Evolutionary conservation across 345 rosid species (phyloP).

Genomic region (Microcos paniculata): DNA sequence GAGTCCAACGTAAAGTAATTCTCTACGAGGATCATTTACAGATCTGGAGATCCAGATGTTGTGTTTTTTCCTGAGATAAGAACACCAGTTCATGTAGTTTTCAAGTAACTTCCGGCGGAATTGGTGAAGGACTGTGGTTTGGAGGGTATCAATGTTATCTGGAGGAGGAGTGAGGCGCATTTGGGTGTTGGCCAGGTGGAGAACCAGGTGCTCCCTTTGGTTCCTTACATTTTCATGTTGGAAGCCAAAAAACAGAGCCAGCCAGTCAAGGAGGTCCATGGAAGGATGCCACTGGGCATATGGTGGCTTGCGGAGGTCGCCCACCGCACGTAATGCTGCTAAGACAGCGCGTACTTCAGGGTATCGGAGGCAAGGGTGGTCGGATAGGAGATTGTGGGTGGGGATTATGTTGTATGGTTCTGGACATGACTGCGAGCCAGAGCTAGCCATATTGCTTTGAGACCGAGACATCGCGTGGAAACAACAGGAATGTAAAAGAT

Average conservation of each 20-base stretch:
- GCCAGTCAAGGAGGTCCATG: constrained; percentile 90
- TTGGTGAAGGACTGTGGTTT: constrained; percentile 55
- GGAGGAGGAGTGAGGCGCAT: constrained; percentile 94
- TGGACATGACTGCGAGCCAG: constrained; percentile 25
- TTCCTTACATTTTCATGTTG: constrained; percentile 79
- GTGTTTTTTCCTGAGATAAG: constrained; percentile 65
- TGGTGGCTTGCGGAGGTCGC: constrained; percentile 76
- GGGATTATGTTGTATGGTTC: constrained; percentile 82
- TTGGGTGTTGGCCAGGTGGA: constrained; percentile 89
- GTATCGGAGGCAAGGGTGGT: constrained; percentile 83
- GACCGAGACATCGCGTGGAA: constrained; percentile 33
- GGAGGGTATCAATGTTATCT: constrained; percentile 75
- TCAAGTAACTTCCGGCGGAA: constrained; percentile 66
- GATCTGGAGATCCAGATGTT: constrained; percentile 67
- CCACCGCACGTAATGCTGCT: constrained; percentile 71
- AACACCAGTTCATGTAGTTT: constrained; percentile 85
- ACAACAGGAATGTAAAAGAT: too few species aligned
- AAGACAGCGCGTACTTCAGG: constrained; percentile 88
- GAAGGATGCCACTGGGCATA: constrained; percentile 64
- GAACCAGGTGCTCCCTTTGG: constrained; percentile 90
- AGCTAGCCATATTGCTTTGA: constrained; percentile 30
- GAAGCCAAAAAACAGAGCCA: constrained; percentile 85
- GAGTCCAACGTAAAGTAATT: constrained; percentile 64
- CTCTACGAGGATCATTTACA: constrained; percentile 62
- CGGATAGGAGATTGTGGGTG: constrained; percentile 78